A percentile compares a stretch with the other conserved stretches of the same genome.
These are phyloP conservation scores for Apocynum venetum DNA, from an alignment of 257 asterid genomes.

Conservation along the genomic window DNA sequence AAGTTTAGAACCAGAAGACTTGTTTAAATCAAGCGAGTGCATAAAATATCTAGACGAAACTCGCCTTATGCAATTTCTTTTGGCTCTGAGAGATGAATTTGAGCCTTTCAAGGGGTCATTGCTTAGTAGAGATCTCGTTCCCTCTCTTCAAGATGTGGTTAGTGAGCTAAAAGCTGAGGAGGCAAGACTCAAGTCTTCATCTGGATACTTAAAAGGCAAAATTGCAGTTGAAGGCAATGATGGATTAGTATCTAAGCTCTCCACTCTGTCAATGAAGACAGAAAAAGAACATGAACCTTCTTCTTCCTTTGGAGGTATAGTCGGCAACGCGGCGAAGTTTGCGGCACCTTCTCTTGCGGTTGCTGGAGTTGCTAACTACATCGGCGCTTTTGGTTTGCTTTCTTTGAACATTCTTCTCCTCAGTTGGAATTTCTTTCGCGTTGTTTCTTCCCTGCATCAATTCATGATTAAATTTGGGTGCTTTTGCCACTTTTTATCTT, in stretches of 20 bases:
- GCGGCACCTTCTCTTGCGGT: conserved; percentile 6
- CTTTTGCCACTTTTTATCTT: no score
- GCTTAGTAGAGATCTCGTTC: neutral
- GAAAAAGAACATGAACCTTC: neutral
- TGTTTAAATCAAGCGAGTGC: neutral
- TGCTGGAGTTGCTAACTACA: conserved; percentile 2
- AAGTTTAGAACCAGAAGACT: neutral
- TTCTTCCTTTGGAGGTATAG: neutral
- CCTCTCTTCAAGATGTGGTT: neutral
- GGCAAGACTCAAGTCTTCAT: neutral
- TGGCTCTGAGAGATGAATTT: conserved; percentile 8
- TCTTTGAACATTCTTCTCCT: neutral
- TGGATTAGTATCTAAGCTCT: neutral
- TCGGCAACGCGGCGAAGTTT: neutral
- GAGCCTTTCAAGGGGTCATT: neutral
- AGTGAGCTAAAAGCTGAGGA: neutral
- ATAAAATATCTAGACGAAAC: neutral
- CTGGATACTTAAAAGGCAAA: neutral
- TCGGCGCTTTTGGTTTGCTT: conserved; percentile 4
- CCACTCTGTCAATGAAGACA: neutral
- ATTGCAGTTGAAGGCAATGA: neutral
- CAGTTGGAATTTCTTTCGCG: neutral
- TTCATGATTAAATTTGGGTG: no score
- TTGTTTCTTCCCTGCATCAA: no score
- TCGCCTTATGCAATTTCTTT: neutral